Conservation (phyloP, 768 basidiomycete genomes). For the Amanita rubescens region DNA sequence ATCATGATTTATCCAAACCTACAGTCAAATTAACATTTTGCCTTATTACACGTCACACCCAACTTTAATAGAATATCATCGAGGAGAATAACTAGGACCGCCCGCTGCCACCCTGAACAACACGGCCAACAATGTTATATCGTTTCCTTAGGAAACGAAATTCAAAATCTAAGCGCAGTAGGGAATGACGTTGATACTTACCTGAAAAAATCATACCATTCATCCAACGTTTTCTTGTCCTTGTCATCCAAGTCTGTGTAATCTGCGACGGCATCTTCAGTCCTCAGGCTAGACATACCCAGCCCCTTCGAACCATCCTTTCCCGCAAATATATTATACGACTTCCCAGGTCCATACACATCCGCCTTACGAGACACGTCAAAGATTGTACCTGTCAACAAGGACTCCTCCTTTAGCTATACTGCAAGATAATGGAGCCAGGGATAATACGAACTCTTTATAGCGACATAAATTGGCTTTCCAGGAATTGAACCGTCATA, state of each 20-base stretch:
- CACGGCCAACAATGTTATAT: constrained; percentile 80
- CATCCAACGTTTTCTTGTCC: constrained; percentile 74
- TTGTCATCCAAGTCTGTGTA: constrained; percentile 67
- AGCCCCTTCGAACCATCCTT: constrained; percentile 89
- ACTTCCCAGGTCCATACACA: constrained; percentile 78
- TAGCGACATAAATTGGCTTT: constrained; percentile 84
- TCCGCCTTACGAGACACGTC: constrained; percentile 83
- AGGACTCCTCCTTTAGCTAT: neutral
- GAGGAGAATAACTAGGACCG: neutral
- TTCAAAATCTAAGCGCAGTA: neutral
- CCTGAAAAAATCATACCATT: constrained; percentile 87
- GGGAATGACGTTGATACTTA: constrained; percentile 34
- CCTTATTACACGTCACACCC: too few species aligned
- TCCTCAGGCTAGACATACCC: constrained; percentile 82
- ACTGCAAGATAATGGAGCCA: neutral
- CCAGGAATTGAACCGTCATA: constrained; percentile 61
- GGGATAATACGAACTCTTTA: constrained; percentile 58
- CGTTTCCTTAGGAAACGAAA: constrained; percentile 50
- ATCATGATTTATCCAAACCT: too few species aligned
- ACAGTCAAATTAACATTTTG: too few species aligned
- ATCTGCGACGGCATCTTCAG: constrained; percentile 82
- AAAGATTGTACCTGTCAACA: constrained; percentile 69
- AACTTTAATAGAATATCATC: neutral
- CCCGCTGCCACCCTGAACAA: constrained; percentile 23
- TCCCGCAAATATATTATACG: constrained; percentile 85